A percentile compares a stretch with the other conserved stretches of the same genome.
Conservation (phyloP, 1,284 basidiomycete species). For the Gymnopus androsaceus region DNA sequence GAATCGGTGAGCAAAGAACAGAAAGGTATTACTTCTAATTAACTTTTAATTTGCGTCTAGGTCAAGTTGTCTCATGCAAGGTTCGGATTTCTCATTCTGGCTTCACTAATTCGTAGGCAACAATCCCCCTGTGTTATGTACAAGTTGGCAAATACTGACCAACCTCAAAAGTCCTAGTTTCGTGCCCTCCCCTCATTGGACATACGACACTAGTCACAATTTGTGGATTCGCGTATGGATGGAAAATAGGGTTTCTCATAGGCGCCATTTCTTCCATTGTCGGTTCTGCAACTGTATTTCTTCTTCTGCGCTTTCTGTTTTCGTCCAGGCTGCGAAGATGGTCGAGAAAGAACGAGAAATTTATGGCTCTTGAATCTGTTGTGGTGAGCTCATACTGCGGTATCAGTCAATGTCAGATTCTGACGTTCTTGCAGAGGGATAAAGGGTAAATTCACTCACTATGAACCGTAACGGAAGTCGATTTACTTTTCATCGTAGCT, state of each 20-base stretch:
- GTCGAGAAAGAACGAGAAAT: slow-evolving; percentile 65
- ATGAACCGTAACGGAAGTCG: neutral
- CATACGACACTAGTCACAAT: slow-evolving; percentile 67
- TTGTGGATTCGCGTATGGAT: slow-evolving; percentile 82
- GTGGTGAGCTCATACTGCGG: slow-evolving; percentile 52
- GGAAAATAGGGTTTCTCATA: slow-evolving; percentile 66
- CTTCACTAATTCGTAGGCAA: slow-evolving; percentile 49
- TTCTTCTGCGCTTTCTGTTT: slow-evolving; percentile 63
- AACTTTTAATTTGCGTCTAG: too few species aligned
- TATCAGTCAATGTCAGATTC: neutral
- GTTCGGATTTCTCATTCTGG: slow-evolving; percentile 66
- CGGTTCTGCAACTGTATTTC: slow-evolving; percentile 70
- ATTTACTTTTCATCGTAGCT: slow-evolving; percentile 15
- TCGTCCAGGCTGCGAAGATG: slow-evolving; percentile 54
- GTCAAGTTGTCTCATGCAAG: slow-evolving; percentile 59
- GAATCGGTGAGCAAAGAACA: too few species aligned
- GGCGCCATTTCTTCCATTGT: slow-evolving; percentile 61
- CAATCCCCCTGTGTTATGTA: too few species aligned
- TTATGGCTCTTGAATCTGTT: slow-evolving; percentile 76
- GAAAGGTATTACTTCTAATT: too few species aligned
- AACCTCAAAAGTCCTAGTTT: slow-evolving; percentile 53
- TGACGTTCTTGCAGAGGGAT: slow-evolving; percentile 10
- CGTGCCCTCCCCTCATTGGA: slow-evolving; percentile 79
- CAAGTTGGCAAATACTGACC: slow-evolving; percentile 19
- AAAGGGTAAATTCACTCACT: slow-evolving; percentile 15